These are phyloP conservation scores for Russula ochroleuca DNA, from an alignment of 768 basidiomycete genomes.

Conservation along the genomic window DNA sequence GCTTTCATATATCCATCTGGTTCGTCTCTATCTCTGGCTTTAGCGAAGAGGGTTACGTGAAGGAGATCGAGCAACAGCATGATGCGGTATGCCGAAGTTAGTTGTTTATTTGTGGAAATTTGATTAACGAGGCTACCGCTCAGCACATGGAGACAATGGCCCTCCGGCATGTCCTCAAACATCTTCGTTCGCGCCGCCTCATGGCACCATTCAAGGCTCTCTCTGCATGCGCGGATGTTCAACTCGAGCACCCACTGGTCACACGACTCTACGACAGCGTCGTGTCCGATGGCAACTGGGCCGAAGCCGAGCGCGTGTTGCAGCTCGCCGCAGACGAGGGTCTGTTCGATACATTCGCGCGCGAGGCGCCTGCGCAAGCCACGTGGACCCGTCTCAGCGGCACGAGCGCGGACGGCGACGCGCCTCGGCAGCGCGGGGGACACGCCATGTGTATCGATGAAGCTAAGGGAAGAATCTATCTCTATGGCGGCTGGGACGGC, in stretches of 20 bases:
- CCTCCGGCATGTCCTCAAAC: slow-evolving; percentile 66
- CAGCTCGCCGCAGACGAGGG: slow-evolving; percentile 46
- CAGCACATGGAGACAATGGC: slow-evolving; percentile 65
- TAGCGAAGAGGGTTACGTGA: slow-evolving; percentile 51
- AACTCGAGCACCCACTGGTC: slow-evolving; percentile 66
- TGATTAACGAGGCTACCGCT: not conserved
- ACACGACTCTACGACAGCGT: slow-evolving; percentile 59
- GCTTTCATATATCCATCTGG: slow-evolving; percentile 81
- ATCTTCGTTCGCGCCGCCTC: slow-evolving; percentile 71
- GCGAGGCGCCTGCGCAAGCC: slow-evolving; percentile 53
- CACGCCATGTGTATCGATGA: slow-evolving; percentile 80
- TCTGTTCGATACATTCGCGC: slow-evolving; percentile 60
- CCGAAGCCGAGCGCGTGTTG: slow-evolving; percentile 52
- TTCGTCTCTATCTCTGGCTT: slow-evolving; percentile 61
- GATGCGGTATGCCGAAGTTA: slow-evolving; percentile 53
- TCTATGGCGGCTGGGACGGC: slow-evolving; percentile 80
- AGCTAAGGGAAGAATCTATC: slow-evolving; percentile 57
- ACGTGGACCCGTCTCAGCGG: slow-evolving; percentile 58
- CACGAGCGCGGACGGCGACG: slow-evolving; percentile 60
- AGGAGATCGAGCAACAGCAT: slow-evolving; percentile 47
- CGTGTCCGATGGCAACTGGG: slow-evolving; percentile 65
- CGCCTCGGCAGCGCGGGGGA: slow-evolving; percentile 65
- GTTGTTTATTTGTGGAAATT: not conserved
- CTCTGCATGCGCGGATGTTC: slow-evolving; percentile 49
- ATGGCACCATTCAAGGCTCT: slow-evolving; percentile 61